Conservation (phyloP, 2,329 filamentous ascomycete genomes). For the Aotearoamyces nothofagi region DNA sequence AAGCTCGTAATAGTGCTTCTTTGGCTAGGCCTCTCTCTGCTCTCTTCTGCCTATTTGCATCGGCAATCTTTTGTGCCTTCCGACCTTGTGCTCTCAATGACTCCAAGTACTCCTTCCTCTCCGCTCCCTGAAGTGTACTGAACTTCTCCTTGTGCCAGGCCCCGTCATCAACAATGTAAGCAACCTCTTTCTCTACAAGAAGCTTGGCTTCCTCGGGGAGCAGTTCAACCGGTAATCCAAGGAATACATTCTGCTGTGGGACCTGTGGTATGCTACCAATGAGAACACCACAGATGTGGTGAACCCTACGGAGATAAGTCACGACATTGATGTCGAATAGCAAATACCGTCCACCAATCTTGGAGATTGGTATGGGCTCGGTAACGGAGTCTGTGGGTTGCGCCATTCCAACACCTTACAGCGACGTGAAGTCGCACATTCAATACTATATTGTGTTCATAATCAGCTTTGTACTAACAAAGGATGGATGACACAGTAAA, state of each 20-base stretch:
- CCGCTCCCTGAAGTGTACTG: conserved; percentile 36
- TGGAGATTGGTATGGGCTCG: conserved; percentile 63
- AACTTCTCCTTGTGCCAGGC: conserved; percentile 53
- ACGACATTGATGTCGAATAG: conserved; percentile 78
- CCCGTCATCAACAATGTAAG: conserved; percentile 68
- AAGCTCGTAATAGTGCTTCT: conserved; percentile 11
- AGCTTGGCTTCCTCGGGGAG: conserved; percentile 80
- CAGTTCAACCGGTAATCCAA: conserved; percentile 75
- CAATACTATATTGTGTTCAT: conserved; percentile 4
- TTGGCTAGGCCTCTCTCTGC: conserved; percentile 13
- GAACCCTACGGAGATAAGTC: conserved; percentile 58
- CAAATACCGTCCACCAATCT: conserved; percentile 67
- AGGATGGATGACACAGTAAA: no score
- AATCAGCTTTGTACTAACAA: no score
- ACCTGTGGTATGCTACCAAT: conserved; percentile 82
- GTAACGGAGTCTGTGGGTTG: conserved; percentile 8
- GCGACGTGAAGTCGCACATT: no score
- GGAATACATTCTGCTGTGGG: conserved; percentile 88
- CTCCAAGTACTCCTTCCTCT: conserved; percentile 48
- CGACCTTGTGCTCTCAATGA: conserved; percentile 29
- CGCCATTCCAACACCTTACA: no score
- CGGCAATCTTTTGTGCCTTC: conserved; percentile 28
- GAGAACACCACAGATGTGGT: conserved; percentile 76
- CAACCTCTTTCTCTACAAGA: conserved; percentile 62
- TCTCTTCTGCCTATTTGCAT: conserved; percentile 10